Evolutionary conservation across 1,139 yeast species (phyloP).

Genomic region (Martiniozyma asiatica): DNA sequence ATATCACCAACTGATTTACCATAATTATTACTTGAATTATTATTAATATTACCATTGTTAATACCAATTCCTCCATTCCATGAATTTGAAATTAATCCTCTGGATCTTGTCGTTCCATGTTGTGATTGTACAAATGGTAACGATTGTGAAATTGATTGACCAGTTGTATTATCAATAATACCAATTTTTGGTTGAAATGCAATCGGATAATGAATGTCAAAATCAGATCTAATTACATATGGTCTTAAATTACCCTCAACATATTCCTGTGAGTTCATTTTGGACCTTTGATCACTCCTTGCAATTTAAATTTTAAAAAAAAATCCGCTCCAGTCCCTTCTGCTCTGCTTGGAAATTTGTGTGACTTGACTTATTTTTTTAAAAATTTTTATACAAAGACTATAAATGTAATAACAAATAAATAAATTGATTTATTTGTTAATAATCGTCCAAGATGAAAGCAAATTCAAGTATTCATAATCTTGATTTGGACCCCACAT

Average conservation of each 20-base stretch:
- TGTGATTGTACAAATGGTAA: constrained; percentile 17
- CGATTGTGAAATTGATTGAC: constrained; percentile 21
- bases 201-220: constrained; percentile 22
- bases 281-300: too few species aligned
- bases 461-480: constrained; percentile 63
- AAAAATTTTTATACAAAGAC: not conserved
- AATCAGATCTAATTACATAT: constrained; percentile 19
- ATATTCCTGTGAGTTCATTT: constrained; percentile 15
- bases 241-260: constrained; percentile 20
- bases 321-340: too few species aligned
- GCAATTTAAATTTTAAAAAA: too few species aligned
- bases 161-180: constrained; percentile 21
- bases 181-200: constrained; percentile 22
- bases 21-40: too few species aligned
- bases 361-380: not conserved
- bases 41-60: too few species aligned
- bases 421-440: too few species aligned
- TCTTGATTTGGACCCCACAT: constrained; percentile 70
- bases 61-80: not conserved
- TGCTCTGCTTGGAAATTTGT: not conserved
- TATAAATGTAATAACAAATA: constrained; percentile 1
- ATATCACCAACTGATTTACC: constrained; percentile 30
- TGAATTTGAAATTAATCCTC: too few species aligned
- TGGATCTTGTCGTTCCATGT: constrained; percentile 6
- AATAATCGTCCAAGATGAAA: constrained; percentile 59